Base-by-base conservation (phyloP, 2,329 filamentous ascomycete genomes). In the Akanthomyces muscarius region DNA sequence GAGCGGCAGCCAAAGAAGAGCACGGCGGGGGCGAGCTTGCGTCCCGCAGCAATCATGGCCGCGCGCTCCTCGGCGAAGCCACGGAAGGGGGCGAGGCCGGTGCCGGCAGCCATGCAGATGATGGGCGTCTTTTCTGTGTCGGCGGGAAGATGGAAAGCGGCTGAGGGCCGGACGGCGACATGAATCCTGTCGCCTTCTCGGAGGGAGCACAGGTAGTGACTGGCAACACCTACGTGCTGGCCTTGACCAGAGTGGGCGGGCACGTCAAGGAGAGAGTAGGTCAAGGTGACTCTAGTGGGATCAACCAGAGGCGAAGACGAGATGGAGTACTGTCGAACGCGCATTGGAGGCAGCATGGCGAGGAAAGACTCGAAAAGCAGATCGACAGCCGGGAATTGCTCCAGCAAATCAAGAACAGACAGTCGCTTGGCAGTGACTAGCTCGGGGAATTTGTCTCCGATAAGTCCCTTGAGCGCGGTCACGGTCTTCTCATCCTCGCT, bases 301-400 rank as follows among this genome's bases (percentile, higher is more conserved):
- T 87, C 81, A 65, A 77, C 79, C 0, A 91, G 78, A 0, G 89
- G 88, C 0, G 89, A 91, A 0, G 89, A 92, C 0, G 89, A 92
- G 70, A 93, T 91, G 38, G 87, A 90, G 68, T 92, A 92, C 72
- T 91, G 88, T n/a, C 89, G 83, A 45, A 90, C 81, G 33, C 89
- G 86, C 86, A 95, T 90, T 0, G 90, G 88, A 1, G 89, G 89
- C 0, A 92, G 82, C 80, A 92, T 88, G 41, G 81, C 80, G 8
- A 95, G 79, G 76, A 89, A 94, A 21, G 84, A 76, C 4, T 82
- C 82, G 28, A 95, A 81, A 0, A 89, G 81, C 0, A 94, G 74
- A 3, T 82, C 75, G 38, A 90, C 78, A 0, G 78, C 74, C 0
- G 83, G 79, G 70, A 86, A 88, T 13, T 81, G 79, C 69, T 91